Base-by-base conservation (phyloP, 768 basidiomycete species). In the Galerina marginata region DNA sequence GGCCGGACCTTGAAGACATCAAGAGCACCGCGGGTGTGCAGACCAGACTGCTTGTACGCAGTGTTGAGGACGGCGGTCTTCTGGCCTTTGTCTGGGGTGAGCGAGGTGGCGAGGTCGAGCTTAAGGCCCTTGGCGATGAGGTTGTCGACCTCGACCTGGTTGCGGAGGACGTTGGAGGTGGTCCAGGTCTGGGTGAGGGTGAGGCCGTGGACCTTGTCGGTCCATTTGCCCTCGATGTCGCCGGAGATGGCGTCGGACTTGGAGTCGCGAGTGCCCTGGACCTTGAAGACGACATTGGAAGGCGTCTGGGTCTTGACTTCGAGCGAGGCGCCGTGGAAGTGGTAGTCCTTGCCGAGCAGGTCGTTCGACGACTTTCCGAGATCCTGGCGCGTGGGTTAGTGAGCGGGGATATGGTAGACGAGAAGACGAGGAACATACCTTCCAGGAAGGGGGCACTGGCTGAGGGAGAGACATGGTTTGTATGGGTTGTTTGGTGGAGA, bases 351-450 rank as follows among this genome's bases (percentile, higher is more conserved):
- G 75, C 83, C 83, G 69, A 99, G 84, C 64, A 99, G 80, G 86
- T 99, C 96, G 71, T 89, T 93, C 78, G 95, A 93, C 67, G 95
- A 95, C 87, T 98, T 99, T 79, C 96, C 96, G 68, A 95, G 89
- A 77, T 95, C 93, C 93, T 95, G 67, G 40, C 44, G 25, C 39
- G 57, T 54, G n/a, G 23, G n/a, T 58, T 26, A 63, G 67, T 62
- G 58, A 62, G 44, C 29, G 23, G 40, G 10, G 29, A 25, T n/a
- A 4, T 44, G 7, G 9, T 26, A 16, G 14, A 44, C 45, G n/a
- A 37, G 5, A 33, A 39, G 26, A 25, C 29, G 14, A 54, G 50
- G 39, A 38, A 74, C 77, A 38, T 66, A 90, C 95, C 88, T 96
- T 96, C 95, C 95, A 97, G 72, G 93, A 95, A 59, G 95, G 95